These are phyloP conservation scores for Monosporascus sp. DNA, from an alignment of 2,329 filamentous ascomycete species.

Conservation along the genomic window DNA sequence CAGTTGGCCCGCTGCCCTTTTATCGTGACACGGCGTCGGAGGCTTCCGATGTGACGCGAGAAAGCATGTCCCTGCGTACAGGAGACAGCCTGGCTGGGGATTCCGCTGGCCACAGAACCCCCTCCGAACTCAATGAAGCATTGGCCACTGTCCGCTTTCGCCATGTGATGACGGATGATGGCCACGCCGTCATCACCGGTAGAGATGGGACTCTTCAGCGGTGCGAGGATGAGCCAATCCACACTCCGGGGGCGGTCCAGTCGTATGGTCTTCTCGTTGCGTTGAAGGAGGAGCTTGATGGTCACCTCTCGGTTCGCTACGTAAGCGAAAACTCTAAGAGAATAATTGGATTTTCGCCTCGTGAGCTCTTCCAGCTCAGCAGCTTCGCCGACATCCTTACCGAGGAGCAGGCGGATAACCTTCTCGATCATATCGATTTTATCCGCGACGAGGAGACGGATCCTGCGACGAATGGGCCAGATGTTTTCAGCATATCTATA, in stretches of 20 bases:
- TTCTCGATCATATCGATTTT: slow-evolving; percentile 84
- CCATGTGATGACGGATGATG: slow-evolving; percentile 69
- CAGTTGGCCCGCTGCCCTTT: slow-evolving; percentile 9
- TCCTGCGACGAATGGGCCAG: slow-evolving; percentile 69
- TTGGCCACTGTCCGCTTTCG: slow-evolving; percentile 71
- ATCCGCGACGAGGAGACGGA: slow-evolving; percentile 78
- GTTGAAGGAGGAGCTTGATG: slow-evolving; percentile 64
- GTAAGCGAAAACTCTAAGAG: slow-evolving; percentile 76
- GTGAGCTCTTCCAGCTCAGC: slow-evolving; percentile 65
- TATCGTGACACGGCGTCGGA: slow-evolving; percentile 22
- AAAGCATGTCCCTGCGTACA: slow-evolving; percentile 3
- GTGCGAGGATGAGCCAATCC: slow-evolving; percentile 89
- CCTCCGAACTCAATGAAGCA: slow-evolving; percentile 27
- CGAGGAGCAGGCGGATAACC: slow-evolving; percentile 77
- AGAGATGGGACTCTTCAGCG: slow-evolving; percentile 67
- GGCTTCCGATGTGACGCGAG: slow-evolving; percentile 15
- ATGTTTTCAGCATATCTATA: slow-evolving; percentile 77
- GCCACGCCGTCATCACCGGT: slow-evolving; percentile 79
- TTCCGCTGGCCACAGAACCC: slow-evolving; percentile 8
- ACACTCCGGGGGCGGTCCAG: slow-evolving; percentile 77
- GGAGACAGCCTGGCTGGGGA: slow-evolving; percentile 3
- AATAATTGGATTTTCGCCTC: slow-evolving; percentile 72
- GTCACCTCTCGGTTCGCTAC: slow-evolving; percentile 63
- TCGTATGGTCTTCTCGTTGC: slow-evolving; percentile 74
- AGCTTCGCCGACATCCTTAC: slow-evolving; percentile 80